Percentiles rank a stretch among this genome's conserved stretches.
phyloP scores from a whole-genome alignment of 371 early-diverging fungal species.

The Circinella minor region DNA sequence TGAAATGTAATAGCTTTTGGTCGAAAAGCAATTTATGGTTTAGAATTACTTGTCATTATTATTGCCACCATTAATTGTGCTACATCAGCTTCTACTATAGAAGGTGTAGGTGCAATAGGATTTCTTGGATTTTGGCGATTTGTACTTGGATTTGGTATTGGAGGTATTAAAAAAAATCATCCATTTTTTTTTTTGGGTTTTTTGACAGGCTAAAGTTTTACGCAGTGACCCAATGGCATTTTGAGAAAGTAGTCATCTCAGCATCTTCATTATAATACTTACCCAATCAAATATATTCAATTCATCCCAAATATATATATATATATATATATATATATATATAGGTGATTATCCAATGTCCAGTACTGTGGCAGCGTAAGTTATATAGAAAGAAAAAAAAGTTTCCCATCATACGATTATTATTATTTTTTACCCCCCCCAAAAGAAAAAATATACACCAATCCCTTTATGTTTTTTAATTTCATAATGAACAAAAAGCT shows the following conservation, averaged over 20 bases:
- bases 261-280: not conserved
- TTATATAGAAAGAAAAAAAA: too few species aligned
- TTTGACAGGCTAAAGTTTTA: not conserved
- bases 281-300: not conserved
- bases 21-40: slow-evolving; percentile 70
- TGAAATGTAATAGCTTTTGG: slow-evolving; percentile 59
- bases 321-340: too few species aligned
- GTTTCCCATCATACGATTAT: too few species aligned
- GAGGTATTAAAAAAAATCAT: slow-evolving; percentile 29
- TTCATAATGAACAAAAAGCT: too few species aligned
- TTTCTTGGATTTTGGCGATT: slow-evolving; percentile 71
- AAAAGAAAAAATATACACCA: too few species aligned
- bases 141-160: slow-evolving; percentile 70
- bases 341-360: slow-evolving; percentile 64
- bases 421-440: too few species aligned
- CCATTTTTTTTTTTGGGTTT: too few species aligned
- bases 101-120: slow-evolving; percentile 56
- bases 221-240: not conserved
- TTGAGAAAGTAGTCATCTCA: not conserved
- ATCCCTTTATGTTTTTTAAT: too few species aligned
- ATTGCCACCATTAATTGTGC: slow-evolving; percentile 65
- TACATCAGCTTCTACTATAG: slow-evolving; percentile 57
- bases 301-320: too few species aligned
- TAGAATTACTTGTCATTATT: slow-evolving; percentile 64
- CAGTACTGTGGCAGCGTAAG: slow-evolving; percentile 66